A percentile compares a stretch with the other conserved stretches of the same genome.
Evolutionary conservation across 2,329 filamentous ascomycete species (phyloP).

Genomic region (Cladobotryum mycophilum): DNA sequence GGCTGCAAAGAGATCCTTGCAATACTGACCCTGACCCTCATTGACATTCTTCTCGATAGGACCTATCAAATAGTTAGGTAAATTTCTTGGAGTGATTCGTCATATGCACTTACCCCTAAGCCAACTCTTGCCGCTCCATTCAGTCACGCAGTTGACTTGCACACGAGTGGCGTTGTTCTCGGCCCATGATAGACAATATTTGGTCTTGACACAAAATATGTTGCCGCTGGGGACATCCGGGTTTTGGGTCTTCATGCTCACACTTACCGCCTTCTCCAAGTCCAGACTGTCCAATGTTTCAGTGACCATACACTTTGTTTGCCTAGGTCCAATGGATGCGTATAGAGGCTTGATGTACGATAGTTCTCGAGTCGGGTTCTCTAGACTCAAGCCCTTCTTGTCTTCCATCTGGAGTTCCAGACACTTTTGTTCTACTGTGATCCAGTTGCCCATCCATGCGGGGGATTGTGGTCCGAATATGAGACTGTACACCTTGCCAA

Average conservation of each 20-base stretch:
- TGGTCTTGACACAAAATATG: constrained; percentile 85
- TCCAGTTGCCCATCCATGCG: constrained; percentile 78
- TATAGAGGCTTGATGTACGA: constrained; percentile 89
- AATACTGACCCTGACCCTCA: constrained; percentile 80
- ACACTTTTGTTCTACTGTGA: constrained; percentile 82
- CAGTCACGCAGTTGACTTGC: constrained; percentile 81
- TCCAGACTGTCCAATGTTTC: constrained; percentile 82
- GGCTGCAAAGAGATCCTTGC: constrained; percentile 69
- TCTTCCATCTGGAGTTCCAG: constrained; percentile 82
- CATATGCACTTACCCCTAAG: constrained; percentile 65
- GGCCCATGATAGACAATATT: constrained; percentile 91
- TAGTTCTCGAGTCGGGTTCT: constrained; percentile 68
- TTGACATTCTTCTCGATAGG: constrained; percentile 94
- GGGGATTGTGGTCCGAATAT: constrained; percentile 79
- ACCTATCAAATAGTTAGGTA: constrained; percentile 47
- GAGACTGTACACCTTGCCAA: constrained; percentile 85
- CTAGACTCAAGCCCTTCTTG: constrained; percentile 67
- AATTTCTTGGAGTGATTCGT: too few species aligned
- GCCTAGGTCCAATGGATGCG: constrained; percentile 78
- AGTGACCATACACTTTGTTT: constrained; percentile 88
- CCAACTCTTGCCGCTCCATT: constrained; percentile 98
- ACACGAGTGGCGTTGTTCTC: constrained; percentile 79
- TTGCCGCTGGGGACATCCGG: constrained; percentile 94
- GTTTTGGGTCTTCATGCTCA: constrained; percentile 79
- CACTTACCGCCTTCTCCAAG: constrained; percentile 75